Evolutionary conservation across 495 filamentous ascomycete genomes (phyloP).

Genomic region (Penicillium coprophilum): DNA sequence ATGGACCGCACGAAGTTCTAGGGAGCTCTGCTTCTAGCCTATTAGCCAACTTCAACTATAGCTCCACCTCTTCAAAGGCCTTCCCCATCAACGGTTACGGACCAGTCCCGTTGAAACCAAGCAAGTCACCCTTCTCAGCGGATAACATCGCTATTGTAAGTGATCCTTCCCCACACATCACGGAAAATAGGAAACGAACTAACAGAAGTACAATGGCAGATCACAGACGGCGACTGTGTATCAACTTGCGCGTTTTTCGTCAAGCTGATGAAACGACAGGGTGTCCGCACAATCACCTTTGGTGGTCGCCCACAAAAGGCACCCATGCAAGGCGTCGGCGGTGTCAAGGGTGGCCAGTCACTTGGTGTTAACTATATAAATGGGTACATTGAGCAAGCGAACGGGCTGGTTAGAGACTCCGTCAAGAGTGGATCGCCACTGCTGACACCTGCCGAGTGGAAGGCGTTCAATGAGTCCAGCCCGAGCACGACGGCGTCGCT

Average conservation of each 20-base stretch:
- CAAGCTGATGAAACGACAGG: slow-evolving; percentile 55
- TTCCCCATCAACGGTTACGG: slow-evolving; percentile 45
- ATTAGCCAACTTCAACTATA: slow-evolving; percentile 51
- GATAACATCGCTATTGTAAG: slow-evolving; percentile 51
- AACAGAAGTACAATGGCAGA: slow-evolving; percentile 16
- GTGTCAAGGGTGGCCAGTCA: slow-evolving; percentile 53
- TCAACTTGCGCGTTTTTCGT: slow-evolving; percentile 63
- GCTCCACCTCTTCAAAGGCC: slow-evolving; percentile 34
- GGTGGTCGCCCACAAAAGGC: slow-evolving; percentile 57
- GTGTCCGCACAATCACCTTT: slow-evolving; percentile 58
- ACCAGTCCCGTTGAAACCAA: slow-evolving; percentile 25
- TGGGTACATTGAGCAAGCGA: slow-evolving; percentile 34
- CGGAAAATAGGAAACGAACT: not conserved
- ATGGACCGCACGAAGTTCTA: slow-evolving; percentile 43
- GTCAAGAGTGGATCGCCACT: slow-evolving; percentile 27
- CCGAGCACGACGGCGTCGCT: slow-evolving; percentile 20
- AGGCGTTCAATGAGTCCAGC: slow-evolving; percentile 27
- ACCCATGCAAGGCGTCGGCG: slow-evolving; percentile 65
- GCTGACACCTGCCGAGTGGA: slow-evolving; percentile 36
- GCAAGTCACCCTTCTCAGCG: slow-evolving; percentile 42
- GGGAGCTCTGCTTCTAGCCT: slow-evolving; percentile 47
- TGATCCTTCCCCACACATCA: not conserved
- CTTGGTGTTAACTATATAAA: slow-evolving; percentile 29
- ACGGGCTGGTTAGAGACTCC: slow-evolving; percentile 17
- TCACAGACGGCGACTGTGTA: slow-evolving; percentile 62